Evolutionary conservation across 768 basidiomycete genomes (phyloP).

Genomic region (Boletus tomentosulus): DNA sequence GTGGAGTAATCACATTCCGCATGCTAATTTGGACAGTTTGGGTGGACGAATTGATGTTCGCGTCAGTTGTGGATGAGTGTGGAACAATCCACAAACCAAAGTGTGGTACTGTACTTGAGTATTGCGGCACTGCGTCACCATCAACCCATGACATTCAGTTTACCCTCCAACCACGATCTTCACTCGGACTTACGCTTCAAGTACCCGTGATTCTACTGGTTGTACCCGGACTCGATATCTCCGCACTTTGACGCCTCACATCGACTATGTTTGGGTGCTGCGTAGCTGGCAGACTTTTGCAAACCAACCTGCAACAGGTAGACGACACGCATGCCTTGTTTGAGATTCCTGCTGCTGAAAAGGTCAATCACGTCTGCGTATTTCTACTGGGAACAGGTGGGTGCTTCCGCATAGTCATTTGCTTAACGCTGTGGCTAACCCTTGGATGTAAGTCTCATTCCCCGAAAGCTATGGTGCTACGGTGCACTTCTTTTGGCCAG

Average conservation of each 20-base stretch:
- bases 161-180: constrained; percentile 1
- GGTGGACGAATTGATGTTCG: not conserved
- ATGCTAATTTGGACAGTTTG: not conserved
- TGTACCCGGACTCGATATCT: not conserved
- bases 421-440: not conserved
- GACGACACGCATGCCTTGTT: constrained; percentile 83
- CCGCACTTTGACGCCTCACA: not conserved
- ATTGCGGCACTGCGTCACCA: constrained; percentile 3
- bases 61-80: not conserved
- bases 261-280: constrained; percentile 70
- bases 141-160: constrained; percentile 12
- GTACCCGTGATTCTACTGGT: not conserved
- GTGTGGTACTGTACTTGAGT: too few species aligned
- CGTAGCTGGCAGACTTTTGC: constrained; percentile 72
- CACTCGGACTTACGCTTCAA: not conserved
- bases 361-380: constrained; percentile 82
- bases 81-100: too few species aligned
- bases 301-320: constrained; percentile 77
- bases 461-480: constrained; percentile 82
- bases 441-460: constrained; percentile 53
- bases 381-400: constrained; percentile 76
- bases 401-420: constrained; percentile 11
- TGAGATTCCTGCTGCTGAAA: constrained; percentile 63
- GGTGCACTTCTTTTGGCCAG: constrained; percentile 84
- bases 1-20: not conserved